These are phyloP conservation scores for Vigna nakashimae DNA, from an alignment of 306 rosid species.

Conservation along the genomic window DNA sequence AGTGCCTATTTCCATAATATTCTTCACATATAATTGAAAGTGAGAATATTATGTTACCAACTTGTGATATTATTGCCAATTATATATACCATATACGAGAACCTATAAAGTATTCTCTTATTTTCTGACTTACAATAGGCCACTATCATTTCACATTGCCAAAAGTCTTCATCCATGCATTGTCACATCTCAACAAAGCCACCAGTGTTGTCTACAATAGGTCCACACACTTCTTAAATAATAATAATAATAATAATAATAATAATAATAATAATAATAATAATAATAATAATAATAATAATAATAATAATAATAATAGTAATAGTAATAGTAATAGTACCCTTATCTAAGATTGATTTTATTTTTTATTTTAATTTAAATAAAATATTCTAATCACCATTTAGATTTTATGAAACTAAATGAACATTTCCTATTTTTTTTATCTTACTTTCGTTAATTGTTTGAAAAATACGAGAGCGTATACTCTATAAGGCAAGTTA, in stretches of 20 bases:
- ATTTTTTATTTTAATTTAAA: no score
- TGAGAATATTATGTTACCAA: conserved; percentile 4
- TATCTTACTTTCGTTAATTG: no score
- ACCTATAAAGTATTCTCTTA: background rate
- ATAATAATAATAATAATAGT: background rate
- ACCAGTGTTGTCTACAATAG: background rate
- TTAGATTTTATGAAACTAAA: no score
- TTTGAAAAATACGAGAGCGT: no score
- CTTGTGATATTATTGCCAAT: background rate
- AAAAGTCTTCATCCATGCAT: background rate
- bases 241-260: no score
- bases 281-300: background rate
- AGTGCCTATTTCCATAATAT: background rate
- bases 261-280: background rate
- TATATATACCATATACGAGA: background rate
- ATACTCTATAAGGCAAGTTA: no score
- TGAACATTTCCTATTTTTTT: no score
- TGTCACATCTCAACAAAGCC: conserved; percentile 1
- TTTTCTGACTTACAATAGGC: background rate
- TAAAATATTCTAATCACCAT: no score
- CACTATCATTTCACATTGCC: background rate
- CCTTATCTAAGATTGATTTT: no score
- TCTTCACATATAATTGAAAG: background rate
- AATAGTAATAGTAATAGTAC: background rate
- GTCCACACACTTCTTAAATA: background rate